Conservation (phyloP, 441 rosid genomes). For the Syzygium syzygioides region DNA sequence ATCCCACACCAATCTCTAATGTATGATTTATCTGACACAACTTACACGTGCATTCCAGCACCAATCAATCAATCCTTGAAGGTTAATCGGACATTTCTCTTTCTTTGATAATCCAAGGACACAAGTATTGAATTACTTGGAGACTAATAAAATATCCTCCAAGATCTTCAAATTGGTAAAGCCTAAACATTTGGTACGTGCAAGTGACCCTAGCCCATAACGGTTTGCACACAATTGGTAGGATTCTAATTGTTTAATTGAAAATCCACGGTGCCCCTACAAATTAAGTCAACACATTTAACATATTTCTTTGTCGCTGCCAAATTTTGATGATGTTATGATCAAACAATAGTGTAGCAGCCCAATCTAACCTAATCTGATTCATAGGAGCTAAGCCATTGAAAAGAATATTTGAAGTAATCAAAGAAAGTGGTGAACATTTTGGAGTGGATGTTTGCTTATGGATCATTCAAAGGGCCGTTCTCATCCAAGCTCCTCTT, state of each 20-base stretch:
- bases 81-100: no score
- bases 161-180: not conserved
- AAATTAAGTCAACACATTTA: not conserved
- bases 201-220: not conserved
- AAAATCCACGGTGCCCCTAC: not conserved
- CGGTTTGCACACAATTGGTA: not conserved
- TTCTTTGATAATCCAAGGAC: no score
- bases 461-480: not conserved
- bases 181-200: not conserved
- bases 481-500: no score
- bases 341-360: no score
- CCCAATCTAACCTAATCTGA: not conserved
- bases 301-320: not conserved
- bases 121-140: no score
- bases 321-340: not conserved
- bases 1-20: no score
- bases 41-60: no score
- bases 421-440: not conserved
- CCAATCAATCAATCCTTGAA: no score
- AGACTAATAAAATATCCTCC: not conserved
- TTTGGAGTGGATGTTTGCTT: not conserved
- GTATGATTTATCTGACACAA: no score
- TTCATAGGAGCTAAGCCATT: not conserved
- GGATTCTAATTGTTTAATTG: not conserved
- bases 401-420: not conserved